Percentiles rank a stretch among this genome's conserved stretches.
phyloP scores from a whole-genome alignment of 2,329 filamentous ascomycete genomes.

The Pseudogymnoascus sp. region DNA sequence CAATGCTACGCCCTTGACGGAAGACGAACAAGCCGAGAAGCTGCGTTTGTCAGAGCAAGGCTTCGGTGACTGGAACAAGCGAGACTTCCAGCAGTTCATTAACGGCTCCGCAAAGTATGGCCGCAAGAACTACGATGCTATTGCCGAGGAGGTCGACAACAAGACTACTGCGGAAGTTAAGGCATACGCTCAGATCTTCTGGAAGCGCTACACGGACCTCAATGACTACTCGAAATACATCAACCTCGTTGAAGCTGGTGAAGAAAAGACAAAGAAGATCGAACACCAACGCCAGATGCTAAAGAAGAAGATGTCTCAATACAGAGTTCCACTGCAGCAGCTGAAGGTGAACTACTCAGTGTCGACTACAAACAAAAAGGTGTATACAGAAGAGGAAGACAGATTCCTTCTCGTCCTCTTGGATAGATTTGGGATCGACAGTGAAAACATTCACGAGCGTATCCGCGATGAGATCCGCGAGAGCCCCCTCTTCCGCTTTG shows the following conservation, averaged over 20 bases:
- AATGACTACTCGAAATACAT: slow-evolving; percentile 84
- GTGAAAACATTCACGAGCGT: slow-evolving; percentile 81
- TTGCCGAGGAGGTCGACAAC: slow-evolving; percentile 84
- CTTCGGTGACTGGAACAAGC: slow-evolving; percentile 90
- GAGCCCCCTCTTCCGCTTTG: slow-evolving; percentile 90
- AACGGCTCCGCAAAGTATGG: slow-evolving; percentile 93
- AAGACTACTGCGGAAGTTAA: slow-evolving; percentile 82
- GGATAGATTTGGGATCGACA: slow-evolving; percentile 86
- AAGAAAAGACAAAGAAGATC: slow-evolving; percentile 81
- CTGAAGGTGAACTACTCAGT: slow-evolving; percentile 99
- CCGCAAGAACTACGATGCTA: slow-evolving; percentile 75
- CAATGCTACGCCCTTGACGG: slow-evolving; percentile 77
- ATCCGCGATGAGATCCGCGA: slow-evolving; percentile 97
- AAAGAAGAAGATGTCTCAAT: slow-evolving; percentile 90
- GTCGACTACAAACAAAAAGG: slow-evolving; percentile 98
- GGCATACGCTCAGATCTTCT: slow-evolving; percentile 90
- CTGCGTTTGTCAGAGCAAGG: slow-evolving; percentile 73
- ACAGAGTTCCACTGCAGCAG: slow-evolving; percentile 94
- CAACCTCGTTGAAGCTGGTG: slow-evolving; percentile 83
- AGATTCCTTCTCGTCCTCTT: slow-evolving; percentile 90
- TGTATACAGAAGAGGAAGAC: slow-evolving; percentile 98
- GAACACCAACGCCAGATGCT: slow-evolving; percentile 91
- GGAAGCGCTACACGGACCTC: slow-evolving; percentile 90
- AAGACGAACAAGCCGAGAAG: slow-evolving; percentile 86
- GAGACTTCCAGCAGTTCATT: slow-evolving; percentile 97